Conservation (phyloP, 192 early-diverging fungal species). For the Lobosporangium transversale region DNA sequence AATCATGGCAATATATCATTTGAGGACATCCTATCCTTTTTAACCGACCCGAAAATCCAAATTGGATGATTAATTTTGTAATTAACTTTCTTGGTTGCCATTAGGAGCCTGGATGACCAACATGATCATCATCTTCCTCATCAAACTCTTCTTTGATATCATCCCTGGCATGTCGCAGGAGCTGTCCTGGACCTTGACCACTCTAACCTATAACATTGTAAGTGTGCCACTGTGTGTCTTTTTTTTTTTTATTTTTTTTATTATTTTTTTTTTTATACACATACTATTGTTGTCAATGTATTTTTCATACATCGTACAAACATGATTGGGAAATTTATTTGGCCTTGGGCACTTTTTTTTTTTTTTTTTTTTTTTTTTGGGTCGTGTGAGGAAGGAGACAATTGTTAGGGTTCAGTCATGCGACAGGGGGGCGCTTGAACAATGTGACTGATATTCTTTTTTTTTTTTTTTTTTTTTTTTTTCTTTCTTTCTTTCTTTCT, state of each 20-base stretch:
- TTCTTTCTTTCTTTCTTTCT: no score
- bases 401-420: neutral
- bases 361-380: no score
- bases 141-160: conserved; percentile 81
- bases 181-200: conserved; percentile 96
- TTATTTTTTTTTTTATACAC: neutral
- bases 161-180: conserved; percentile 95
- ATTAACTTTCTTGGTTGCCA: neutral
- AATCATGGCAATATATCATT: neutral
- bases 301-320: no score
- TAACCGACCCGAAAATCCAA: no score
- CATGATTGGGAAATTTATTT: no score
- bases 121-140: conserved; percentile 77
- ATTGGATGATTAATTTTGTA: no score
- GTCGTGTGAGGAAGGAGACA: neutral
- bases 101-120: conserved; percentile 93
- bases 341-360: no score
- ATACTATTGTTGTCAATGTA: neutral
- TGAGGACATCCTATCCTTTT: no score
- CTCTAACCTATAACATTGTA: conserved; percentile 90
- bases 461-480: no score
- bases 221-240: conserved; percentile 25
- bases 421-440: no score
- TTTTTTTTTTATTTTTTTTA: neutral
- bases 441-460: no score